Conservation (phyloP, 345 rosid species). For the Citrus trifoliata region DNA sequence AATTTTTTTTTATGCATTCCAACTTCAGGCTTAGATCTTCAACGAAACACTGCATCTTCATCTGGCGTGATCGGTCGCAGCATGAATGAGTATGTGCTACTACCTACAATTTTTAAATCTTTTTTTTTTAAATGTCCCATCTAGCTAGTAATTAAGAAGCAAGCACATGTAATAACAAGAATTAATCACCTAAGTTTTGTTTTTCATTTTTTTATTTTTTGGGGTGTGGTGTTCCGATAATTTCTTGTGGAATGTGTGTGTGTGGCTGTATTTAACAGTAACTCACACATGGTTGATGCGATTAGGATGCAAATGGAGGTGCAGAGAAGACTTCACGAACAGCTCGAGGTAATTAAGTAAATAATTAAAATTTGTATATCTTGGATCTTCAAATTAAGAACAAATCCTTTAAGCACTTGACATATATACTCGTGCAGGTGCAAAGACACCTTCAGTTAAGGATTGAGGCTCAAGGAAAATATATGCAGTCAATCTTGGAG, state of each 20-base stretch:
- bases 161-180: neutral
- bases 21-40: constrained; percentile 84
- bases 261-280: constrained; percentile 24
- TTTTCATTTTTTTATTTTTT: constrained; percentile 14
- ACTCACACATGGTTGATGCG: constrained; percentile 52
- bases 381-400: neutral
- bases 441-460: constrained; percentile 94
- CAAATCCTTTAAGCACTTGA: neutral
- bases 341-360: constrained; percentile 65
- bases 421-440: constrained; percentile 46
- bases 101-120: neutral
- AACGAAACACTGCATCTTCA: constrained; percentile 79
- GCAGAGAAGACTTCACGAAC: constrained; percentile 97
- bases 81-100: constrained; percentile 83
- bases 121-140: neutral
- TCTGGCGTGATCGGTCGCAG: constrained; percentile 84
- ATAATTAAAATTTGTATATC: neutral
- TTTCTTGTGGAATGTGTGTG: constrained; percentile 29
- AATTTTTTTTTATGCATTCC: constrained; percentile 4
- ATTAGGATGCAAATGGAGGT: constrained; percentile 99
- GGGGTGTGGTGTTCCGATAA: constrained; percentile 13
- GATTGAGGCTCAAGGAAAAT: constrained; percentile 99
- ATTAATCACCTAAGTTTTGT: neutral
- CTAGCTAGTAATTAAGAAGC: neutral
- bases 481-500: constrained; percentile 94